A percentile compares a stretch with the other conserved stretches of the same genome.
Conservation (phyloP, 257 asterid genomes). For the Leonotis leonurus region DNA sequence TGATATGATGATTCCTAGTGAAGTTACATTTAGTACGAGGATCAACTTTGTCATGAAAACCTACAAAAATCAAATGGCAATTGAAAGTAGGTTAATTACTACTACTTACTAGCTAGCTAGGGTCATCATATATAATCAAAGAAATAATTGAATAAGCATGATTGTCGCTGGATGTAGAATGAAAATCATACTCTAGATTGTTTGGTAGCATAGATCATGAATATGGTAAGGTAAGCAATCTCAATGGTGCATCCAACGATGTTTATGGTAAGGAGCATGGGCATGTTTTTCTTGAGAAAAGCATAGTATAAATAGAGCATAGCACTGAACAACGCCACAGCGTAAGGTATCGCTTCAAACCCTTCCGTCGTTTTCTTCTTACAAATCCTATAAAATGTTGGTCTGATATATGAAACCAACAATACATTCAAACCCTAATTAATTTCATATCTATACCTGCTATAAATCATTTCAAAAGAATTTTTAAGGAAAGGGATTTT, state of each 20-base stretch:
- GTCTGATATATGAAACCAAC: too few species aligned
- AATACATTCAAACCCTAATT: too few species aligned
- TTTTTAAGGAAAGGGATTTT: too few species aligned
- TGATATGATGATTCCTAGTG: slow-evolving; percentile 26
- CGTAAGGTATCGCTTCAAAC: slow-evolving; percentile 64
- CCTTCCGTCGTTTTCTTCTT: slow-evolving; percentile 70
- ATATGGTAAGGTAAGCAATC: slow-evolving; percentile 34
- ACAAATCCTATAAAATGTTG: slow-evolving; percentile 53
- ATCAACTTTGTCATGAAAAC: slow-evolving; percentile 39
- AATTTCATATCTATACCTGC: not conserved
- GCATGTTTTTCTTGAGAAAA: slow-evolving; percentile 32
- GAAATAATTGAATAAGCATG: too few species aligned
- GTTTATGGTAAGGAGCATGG: slow-evolving; percentile 55
- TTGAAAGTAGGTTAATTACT: not conserved
- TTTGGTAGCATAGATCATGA: slow-evolving; percentile 51
- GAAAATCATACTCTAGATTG: slow-evolving; percentile 34
- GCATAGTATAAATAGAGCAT: slow-evolving; percentile 75
- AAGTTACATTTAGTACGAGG: slow-evolving; percentile 32
- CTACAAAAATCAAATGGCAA: slow-evolving; percentile 22
- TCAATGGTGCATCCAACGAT: slow-evolving; percentile 37
- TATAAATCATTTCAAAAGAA: not conserved
- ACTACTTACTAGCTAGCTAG: too few species aligned
- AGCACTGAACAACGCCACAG: slow-evolving; percentile 73
- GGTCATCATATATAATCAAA: not conserved
- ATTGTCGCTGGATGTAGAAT: too few species aligned